These are phyloP conservation scores for Fusarium armeniacum DNA, from an alignment of 2,329 filamentous ascomycete species.

Conservation along the genomic window DNA sequence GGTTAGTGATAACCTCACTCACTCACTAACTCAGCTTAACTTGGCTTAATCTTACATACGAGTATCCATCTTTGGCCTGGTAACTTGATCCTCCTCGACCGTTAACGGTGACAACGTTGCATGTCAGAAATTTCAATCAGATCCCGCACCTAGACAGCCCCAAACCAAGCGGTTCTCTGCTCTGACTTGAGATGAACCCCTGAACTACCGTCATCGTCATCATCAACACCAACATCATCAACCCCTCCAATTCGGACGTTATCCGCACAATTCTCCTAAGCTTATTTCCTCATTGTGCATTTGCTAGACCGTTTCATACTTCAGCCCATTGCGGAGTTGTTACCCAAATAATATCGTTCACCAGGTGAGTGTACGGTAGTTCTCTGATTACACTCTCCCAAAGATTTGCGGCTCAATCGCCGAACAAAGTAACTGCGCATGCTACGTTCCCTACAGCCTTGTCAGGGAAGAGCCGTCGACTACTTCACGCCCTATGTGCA, in stretches of 20 bases:
- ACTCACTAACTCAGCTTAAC: slow-evolving; percentile 4
- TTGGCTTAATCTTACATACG: slow-evolving; percentile 30
- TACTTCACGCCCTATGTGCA: slow-evolving; percentile 11
- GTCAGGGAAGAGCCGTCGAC: slow-evolving; percentile 33
- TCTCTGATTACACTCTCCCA: slow-evolving; percentile 29
- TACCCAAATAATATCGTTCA: slow-evolving; percentile 23
- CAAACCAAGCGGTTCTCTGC: slow-evolving; percentile 27
- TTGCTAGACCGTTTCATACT: slow-evolving; percentile 29
- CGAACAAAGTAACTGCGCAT: slow-evolving; percentile 16
- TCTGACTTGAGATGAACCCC: slow-evolving; percentile 27
- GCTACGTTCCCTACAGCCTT: slow-evolving; percentile 18
- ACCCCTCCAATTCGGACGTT: slow-evolving; percentile 41
- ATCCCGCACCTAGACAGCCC: slow-evolving; percentile 18
- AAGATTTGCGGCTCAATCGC: slow-evolving; percentile 42
- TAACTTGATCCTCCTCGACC: not conserved
- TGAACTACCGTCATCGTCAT: slow-evolving; percentile 27
- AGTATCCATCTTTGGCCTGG: slow-evolving; percentile 9
- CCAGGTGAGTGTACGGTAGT: slow-evolving; percentile 33
- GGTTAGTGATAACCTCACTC: slow-evolving; percentile 38
- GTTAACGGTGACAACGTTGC: slow-evolving; percentile 23
- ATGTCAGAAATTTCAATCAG: slow-evolving; percentile 11
- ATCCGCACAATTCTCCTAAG: slow-evolving; percentile 35
- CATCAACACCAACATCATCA: slow-evolving; percentile 21
- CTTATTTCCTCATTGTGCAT: slow-evolving; percentile 26
- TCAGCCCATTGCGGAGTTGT: slow-evolving; percentile 25